Conservation (phyloP, 176 grass and related monocot species). For the Carex scoparia region DNA sequence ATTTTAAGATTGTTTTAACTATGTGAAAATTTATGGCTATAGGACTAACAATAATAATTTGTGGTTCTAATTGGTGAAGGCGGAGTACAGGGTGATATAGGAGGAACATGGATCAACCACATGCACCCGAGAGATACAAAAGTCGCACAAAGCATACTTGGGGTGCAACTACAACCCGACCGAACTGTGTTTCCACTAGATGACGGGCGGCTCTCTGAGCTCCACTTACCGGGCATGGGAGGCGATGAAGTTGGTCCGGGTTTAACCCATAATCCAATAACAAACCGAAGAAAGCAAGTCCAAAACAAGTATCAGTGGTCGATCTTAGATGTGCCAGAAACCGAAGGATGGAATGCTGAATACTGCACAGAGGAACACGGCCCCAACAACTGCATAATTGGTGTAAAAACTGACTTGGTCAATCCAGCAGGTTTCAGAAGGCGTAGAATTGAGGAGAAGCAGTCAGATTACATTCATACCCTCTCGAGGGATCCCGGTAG, state of each 20-base stretch:
- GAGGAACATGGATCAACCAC: constrained; percentile 73
- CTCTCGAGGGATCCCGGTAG: constrained; percentile 15
- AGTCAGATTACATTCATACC: constrained; percentile 44
- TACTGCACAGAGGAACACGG: constrained; percentile 94
- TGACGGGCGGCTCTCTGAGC: constrained; percentile 81
- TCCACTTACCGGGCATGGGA: constrained; percentile 79
- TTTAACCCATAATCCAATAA: constrained; percentile 27
- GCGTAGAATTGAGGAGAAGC: constrained; percentile 45
- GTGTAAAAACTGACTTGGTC: constrained; percentile 56
- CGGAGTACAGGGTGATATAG: constrained; percentile 42
- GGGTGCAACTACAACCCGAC: constrained; percentile 65
- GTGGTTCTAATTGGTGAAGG: constrained; percentile 40
- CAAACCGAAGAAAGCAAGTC: constrained; percentile 50
- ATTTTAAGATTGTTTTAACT: neutral
- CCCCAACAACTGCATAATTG: constrained; percentile 65
- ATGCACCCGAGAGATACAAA: constrained; percentile 64
- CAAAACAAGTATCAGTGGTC: constrained; percentile 92
- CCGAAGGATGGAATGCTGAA: constrained; percentile 97
- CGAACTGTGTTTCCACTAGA: constrained; percentile 73
- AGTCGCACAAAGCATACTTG: constrained; percentile 50
- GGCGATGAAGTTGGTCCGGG: constrained; percentile 55
- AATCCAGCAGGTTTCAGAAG: constrained; percentile 37
- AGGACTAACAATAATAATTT: constrained; percentile 18
- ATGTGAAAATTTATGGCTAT: neutral
- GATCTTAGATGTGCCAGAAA: constrained; percentile 79